Evolutionary conservation across 2,329 filamentous ascomycete genomes (phyloP), one percentile per base, ranked within the genome.

Genomic region (Fusarium duplospermum): DNA sequence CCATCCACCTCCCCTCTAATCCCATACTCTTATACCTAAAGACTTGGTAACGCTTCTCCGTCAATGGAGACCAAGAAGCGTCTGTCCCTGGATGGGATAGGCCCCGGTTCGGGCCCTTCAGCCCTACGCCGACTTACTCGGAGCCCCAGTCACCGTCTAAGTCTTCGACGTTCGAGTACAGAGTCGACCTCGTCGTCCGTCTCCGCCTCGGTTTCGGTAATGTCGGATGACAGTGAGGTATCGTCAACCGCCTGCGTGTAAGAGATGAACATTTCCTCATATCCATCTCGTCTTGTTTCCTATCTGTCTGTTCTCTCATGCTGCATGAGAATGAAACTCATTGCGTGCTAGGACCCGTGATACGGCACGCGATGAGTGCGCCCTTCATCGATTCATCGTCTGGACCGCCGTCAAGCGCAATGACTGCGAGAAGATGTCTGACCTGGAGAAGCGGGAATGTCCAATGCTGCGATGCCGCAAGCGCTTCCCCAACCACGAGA

Each of bases 341-440:
- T 68, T 72, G 52, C 40, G 59, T 60, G 31, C 54, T 40, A 89
- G 87, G 52, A 84, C 83, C 72, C 85, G 84, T 69, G 83, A 85
- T 56, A 84, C 84, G 24, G 80, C 83, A 13, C 82, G 81, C 33
- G 84, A 88, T 68, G 86, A 88, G 74, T 89, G 88, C 76, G 86
- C 86, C 22, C 83, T 87, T 52, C 84, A 89, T 74, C 83, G 86
- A 66, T 90, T 90, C 80, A 86, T 90, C 73, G 86, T 88, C 61
- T 90, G 88, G 88, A 86, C 84, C 36, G 88, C 88, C 54, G 83
- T 89, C 71, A 86, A 87, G 78, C 87, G 88, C 75, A 90, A 89
- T 80, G 83, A 81, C 33, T 88, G 84, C 62, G 70, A 79, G 47
- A 84, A 83, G 62, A 87, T 89, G 83, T 85, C 84, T 10, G 77